A percentile compares a stretch with the other conserved stretches of the same genome.
Conservation (phyloP, 495 filamentous ascomycete genomes). For the Jackrogersella multiformis region DNA sequence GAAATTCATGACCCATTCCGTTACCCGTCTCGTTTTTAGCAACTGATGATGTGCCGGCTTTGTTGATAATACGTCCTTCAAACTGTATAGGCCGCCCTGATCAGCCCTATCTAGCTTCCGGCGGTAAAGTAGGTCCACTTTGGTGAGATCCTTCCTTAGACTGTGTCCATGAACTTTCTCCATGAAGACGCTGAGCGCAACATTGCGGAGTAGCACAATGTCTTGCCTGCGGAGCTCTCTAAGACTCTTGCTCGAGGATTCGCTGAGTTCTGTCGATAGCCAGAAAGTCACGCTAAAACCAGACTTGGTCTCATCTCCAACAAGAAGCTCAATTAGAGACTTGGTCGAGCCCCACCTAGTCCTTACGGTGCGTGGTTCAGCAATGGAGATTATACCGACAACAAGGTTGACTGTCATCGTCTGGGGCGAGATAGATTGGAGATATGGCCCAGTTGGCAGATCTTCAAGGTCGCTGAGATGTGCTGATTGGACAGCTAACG, state of each 20-base stretch:
- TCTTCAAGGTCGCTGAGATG: slow-evolving; percentile 71
- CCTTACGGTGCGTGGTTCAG: slow-evolving; percentile 65
- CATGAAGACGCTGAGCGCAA: slow-evolving; percentile 77
- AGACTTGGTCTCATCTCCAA: slow-evolving; percentile 85
- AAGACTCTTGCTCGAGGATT: slow-evolving; percentile 56
- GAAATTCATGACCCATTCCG: slow-evolving; percentile 78
- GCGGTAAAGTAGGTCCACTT: slow-evolving; percentile 72
- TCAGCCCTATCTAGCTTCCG: slow-evolving; percentile 54
- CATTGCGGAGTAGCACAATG: slow-evolving; percentile 76
- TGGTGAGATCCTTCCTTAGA: slow-evolving; percentile 74
- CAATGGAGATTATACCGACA: slow-evolving; percentile 77
- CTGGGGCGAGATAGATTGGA: slow-evolving; percentile 76
- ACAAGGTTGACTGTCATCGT: slow-evolving; percentile 83
- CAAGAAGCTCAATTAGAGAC: slow-evolving; percentile 77
- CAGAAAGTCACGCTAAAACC: slow-evolving; percentile 88
- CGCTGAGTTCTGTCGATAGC: slow-evolving; percentile 59
- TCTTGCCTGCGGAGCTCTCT: slow-evolving; percentile 69
- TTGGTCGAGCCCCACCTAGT: slow-evolving; percentile 64
- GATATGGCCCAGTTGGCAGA: slow-evolving; percentile 73
- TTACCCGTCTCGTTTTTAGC: slow-evolving; percentile 71
- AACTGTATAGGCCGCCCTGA: slow-evolving; percentile 53
- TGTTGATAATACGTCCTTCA: slow-evolving; percentile 49
- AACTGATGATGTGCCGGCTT: slow-evolving; percentile 58
- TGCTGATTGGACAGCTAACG: slow-evolving; percentile 1
- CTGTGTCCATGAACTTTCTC: slow-evolving; percentile 81